phyloP scores from a whole-genome alignment of 2,329 filamentous ascomycete species.

The Talaromyces piceae region DNA sequence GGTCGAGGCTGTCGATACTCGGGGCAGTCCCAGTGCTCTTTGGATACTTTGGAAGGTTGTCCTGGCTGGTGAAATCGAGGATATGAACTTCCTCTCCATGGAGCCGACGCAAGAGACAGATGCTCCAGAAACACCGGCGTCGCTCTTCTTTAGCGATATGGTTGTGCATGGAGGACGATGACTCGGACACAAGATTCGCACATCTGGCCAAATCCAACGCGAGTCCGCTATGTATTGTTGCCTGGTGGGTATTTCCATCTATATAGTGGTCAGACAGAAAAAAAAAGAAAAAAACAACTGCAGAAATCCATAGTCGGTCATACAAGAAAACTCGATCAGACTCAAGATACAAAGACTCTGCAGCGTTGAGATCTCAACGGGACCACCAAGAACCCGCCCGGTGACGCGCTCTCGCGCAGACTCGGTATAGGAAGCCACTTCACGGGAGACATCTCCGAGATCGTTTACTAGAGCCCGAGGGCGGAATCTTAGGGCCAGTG shows the following conservation, averaged over 20 bases:
- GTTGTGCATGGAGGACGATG: conserved; percentile 14
- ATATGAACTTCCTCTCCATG: conserved; percentile 37
- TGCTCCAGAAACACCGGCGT: conserved; percentile 37
- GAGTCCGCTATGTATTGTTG: conserved; percentile 32
- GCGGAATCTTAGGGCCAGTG: conserved; percentile 39
- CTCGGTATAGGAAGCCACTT: conserved; percentile 31
- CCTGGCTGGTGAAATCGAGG: conserved; percentile 28
- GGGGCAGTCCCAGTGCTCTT: conserved; percentile 27
- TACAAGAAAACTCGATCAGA: conserved; percentile 37
- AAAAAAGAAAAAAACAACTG: not conserved
- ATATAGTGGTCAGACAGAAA: not conserved
- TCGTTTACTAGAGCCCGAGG: conserved; percentile 18
- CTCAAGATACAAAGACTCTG: conserved; percentile 36
- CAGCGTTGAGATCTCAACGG: conserved; percentile 37
- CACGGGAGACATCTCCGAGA: conserved; percentile 15
- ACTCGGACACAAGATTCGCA: conserved; percentile 37
- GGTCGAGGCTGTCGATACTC: conserved; percentile 17
- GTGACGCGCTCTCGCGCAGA: conserved; percentile 31
- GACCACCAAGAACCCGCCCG: conserved; percentile 31
- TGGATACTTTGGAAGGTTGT: conserved; percentile 31
- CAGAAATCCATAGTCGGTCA: conserved; percentile 7
- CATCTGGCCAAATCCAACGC: conserved; percentile 41
- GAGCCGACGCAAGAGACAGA: conserved; percentile 37
- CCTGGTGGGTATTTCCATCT: conserved; percentile 32
- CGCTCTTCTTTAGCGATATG: conserved; percentile 24